Evolutionary conservation across 768 basidiomycete species (phyloP).

Genomic region (Chiua virens): DNA sequence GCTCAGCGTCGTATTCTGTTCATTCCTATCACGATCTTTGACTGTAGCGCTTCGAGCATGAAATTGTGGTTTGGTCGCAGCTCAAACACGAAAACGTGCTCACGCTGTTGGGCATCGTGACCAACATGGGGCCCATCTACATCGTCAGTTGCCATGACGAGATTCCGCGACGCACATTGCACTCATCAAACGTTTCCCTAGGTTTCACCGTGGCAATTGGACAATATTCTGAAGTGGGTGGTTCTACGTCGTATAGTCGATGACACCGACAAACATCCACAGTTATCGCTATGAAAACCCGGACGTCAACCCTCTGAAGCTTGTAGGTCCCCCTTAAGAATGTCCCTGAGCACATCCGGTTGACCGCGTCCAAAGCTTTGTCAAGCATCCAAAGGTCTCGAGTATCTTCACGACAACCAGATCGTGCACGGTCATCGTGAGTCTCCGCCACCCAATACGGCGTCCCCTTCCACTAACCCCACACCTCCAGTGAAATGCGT

Average conservation of each 20-base stretch:
- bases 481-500: conserved; percentile 56
- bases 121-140: conserved; percentile 51
- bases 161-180: neutral
- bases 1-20: neutral
- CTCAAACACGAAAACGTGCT: conserved; percentile 47
- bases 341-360: neutral
- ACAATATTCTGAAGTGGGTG: conserved; percentile 53
- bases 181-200: conserved; percentile 18
- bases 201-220: conserved; percentile 65
- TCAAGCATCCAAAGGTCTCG: conserved; percentile 56
- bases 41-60: conserved; percentile 53
- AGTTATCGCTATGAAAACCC: conserved; percentile 44
- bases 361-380: conserved; percentile 36
- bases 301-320: conserved; percentile 38
- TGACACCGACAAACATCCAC: neutral
- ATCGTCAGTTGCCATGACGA: conserved; percentile 34
- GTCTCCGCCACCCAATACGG: conserved; percentile 19
- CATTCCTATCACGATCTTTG: neutral
- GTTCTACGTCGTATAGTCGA: neutral
- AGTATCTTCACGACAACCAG: conserved; percentile 52
- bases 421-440: conserved; percentile 63
- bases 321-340: conserved; percentile 34
- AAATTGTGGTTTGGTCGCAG: conserved; percentile 54
- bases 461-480: conserved; percentile 1
- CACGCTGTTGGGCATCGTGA: conserved; percentile 57